A percentile compares a stretch with the other conserved stretches of the same genome.
These are phyloP conservation scores for Wickerhamiella cacticola DNA, from an alignment of 805 yeast genomes.

Conservation along the genomic window DNA sequence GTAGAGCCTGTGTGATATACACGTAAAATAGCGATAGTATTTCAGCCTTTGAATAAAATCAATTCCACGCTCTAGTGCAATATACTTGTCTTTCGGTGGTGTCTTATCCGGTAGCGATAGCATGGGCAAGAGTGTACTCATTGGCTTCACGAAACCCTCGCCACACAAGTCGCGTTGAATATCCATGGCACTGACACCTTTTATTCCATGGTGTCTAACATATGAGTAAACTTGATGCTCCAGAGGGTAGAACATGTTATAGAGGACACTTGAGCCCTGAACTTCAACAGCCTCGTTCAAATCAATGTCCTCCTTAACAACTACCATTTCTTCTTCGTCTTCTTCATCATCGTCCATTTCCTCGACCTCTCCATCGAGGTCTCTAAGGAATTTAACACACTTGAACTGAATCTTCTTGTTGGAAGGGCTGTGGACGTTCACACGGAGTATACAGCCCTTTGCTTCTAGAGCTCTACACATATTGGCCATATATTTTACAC, in stretches of 20 bases:
- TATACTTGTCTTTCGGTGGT: conserved; percentile 25
- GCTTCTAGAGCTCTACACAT: conserved; percentile 23
- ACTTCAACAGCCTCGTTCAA: conserved; percentile 12
- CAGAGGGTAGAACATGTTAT: conserved; percentile 48
- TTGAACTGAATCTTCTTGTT: conserved; percentile 25
- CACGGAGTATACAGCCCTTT: conserved; percentile 24
- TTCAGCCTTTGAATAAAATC: conserved; percentile 67
- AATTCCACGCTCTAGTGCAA: conserved; percentile 44
- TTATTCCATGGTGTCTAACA: conserved; percentile 23
- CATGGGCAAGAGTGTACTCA: conserved; percentile 40
- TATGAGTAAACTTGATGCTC: conserved; percentile 46
- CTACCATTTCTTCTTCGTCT: conserved; percentile 22
- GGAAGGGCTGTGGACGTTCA: conserved; percentile 28
- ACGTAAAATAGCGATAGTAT: conserved; percentile 53
- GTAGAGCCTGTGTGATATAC: background rate
- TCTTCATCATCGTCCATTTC: conserved; percentile 24
- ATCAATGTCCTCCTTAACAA: conserved; percentile 13
- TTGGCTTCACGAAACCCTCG: conserved; percentile 38
- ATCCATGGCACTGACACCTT: conserved; percentile 52
- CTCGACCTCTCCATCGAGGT: conserved; percentile 30
- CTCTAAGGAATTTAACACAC: conserved; percentile 29
- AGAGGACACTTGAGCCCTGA: conserved; percentile 20
- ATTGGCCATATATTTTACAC: conserved; percentile 19
- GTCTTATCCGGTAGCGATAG: conserved; percentile 29
- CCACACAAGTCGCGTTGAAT: conserved; percentile 44